Conservation (phyloP, 495 filamentous ascomycete genomes). For the Lophiostoma macrostomum region DNA sequence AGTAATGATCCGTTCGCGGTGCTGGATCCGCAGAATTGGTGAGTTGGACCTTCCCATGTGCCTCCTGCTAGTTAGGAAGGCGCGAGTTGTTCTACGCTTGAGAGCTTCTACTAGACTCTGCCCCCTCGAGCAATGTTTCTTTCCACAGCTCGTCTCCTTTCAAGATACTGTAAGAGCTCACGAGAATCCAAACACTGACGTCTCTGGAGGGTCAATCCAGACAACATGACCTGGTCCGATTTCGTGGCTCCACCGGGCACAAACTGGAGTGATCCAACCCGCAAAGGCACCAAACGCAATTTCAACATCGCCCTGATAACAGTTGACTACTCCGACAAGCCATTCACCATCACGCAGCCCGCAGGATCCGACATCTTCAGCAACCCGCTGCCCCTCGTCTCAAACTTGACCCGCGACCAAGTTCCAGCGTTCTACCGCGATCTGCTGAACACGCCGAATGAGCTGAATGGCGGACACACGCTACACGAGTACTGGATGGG, state of each 20-base stretch:
- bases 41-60: too few relatives aligned
- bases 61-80: too few relatives aligned
- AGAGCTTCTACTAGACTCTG: too few relatives aligned
- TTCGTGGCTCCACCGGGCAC: conserved; percentile 40
- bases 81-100: too few relatives aligned
- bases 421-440: conserved; percentile 46
- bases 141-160: too few relatives aligned
- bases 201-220: conserved; percentile 46
- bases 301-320: conserved; percentile 47
- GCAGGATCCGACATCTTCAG: conserved; percentile 42
- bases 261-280: conserved; percentile 39
- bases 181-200: background rate
- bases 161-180: background rate
- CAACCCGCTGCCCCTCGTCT: conserved; percentile 39
- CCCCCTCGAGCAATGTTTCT: too few relatives aligned
- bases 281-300: conserved; percentile 38
- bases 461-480: conserved; percentile 44
- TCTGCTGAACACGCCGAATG: conserved; percentile 42
- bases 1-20: conserved; percentile 38
- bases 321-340: conserved; percentile 43
- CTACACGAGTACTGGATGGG: conserved; percentile 50
- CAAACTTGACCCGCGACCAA: conserved; percentile 36
- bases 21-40: conserved; percentile 42
- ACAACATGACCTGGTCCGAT: conserved; percentile 47
- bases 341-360: conserved; percentile 42